phyloP scores from a whole-genome alignment of 495 filamentous ascomycete species.

The Trypethelium eluteriae region DNA sequence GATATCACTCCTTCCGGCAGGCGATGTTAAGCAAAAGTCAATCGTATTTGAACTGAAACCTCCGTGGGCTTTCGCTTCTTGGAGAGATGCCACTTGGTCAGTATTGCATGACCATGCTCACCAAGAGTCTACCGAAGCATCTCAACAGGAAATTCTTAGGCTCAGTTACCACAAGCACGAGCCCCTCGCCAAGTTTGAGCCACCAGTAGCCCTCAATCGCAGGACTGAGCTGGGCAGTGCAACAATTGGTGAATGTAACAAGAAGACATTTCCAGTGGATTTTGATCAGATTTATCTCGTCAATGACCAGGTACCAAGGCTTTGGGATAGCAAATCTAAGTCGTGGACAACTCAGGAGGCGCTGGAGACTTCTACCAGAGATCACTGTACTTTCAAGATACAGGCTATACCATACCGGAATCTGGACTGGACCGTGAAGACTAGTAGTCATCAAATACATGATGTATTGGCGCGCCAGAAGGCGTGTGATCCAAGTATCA shows the following conservation, averaged over 20 bases:
- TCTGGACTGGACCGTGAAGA: slow-evolving; percentile 17
- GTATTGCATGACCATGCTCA: slow-evolving; percentile 30
- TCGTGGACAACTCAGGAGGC: neutral
- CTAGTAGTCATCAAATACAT: slow-evolving; percentile 20
- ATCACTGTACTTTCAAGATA: slow-evolving; percentile 22
- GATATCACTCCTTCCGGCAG: slow-evolving; percentile 42
- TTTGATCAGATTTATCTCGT: slow-evolving; percentile 19
- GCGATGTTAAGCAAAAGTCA: slow-evolving; percentile 35
- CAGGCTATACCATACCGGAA: slow-evolving; percentile 14
- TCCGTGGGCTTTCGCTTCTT: slow-evolving; percentile 42
- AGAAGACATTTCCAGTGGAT: neutral
- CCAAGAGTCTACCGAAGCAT: too few relatives aligned
- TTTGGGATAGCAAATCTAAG: slow-evolving; percentile 15
- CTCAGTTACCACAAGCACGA: too few relatives aligned
- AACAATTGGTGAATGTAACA: neutral
- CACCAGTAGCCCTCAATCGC: too few relatives aligned
- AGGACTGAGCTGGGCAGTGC: too few relatives aligned
- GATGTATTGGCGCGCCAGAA: slow-evolving; percentile 23
- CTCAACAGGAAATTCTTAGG: too few relatives aligned
- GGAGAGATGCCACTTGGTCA: slow-evolving; percentile 47
- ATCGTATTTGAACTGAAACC: slow-evolving; percentile 53
- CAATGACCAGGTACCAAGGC: slow-evolving; percentile 21
- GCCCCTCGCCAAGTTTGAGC: too few relatives aligned
- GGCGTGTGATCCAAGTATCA: slow-evolving; percentile 23
- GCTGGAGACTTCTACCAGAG: slow-evolving; percentile 4